Percentiles rank a stretch among this genome's conserved stretches.
Conservation (phyloP, 106 monocot genomes). For the Dioscorea alata region DNA sequence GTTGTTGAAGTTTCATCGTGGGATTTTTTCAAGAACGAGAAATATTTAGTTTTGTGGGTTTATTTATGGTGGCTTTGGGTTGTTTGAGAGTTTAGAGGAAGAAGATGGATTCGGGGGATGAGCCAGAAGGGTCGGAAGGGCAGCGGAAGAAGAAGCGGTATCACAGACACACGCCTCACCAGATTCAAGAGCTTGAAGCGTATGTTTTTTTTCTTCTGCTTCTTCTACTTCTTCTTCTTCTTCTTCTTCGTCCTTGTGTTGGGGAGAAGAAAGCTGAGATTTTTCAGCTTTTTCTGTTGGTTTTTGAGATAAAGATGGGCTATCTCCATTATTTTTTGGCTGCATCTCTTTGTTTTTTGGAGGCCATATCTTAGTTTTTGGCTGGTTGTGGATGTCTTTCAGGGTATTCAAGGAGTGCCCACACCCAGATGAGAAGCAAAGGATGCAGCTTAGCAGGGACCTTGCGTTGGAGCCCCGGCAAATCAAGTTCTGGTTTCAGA, state of each 20-base stretch:
- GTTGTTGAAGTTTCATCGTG: not conserved
- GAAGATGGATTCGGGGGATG: conserved; percentile 36
- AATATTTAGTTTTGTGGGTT: not conserved
- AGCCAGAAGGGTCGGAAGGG: conserved; percentile 36
- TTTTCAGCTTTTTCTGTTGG: not conserved
- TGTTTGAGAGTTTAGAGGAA: not conserved
- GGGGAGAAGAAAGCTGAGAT: no score
- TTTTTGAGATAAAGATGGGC: not conserved
- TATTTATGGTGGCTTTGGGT: no score
- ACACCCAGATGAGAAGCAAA: conserved; percentile 98
- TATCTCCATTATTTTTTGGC: not conserved
- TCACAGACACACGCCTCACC: conserved; percentile 56
- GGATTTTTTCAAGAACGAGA: not conserved
- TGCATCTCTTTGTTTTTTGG: not conserved
- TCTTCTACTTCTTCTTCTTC: not conserved
- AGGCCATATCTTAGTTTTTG: not conserved
- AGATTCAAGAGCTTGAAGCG: conserved; percentile 80
- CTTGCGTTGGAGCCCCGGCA: conserved; percentile 74
- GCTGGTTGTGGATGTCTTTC: not conserved
- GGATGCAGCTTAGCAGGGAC: conserved; percentile 78
- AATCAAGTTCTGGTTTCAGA: conserved; percentile 99
- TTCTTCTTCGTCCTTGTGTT: no score
- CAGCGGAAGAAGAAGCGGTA: conserved; percentile 53
- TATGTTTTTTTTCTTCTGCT: conserved; percentile 36
- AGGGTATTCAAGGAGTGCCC: conserved; percentile 88